phyloP scores from a whole-genome alignment of 192 early-diverging fungal species.

The Gonapodya prolifera region DNA sequence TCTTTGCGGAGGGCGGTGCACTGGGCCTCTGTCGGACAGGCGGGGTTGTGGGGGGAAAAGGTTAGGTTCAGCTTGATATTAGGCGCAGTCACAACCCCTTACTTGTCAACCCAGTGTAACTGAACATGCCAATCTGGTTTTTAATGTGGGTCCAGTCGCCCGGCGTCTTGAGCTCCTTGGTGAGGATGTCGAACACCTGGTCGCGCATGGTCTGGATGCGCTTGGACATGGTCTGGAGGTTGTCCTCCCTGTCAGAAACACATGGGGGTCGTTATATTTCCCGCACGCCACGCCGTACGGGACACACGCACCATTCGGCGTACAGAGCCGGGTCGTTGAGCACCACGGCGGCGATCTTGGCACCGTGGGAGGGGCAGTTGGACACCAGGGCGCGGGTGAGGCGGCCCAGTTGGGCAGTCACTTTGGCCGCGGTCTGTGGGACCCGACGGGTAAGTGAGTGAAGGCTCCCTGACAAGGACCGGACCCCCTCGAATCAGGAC shows the following conservation, averaged over 20 bases:
- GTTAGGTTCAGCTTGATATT: neutral
- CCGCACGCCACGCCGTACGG: neutral
- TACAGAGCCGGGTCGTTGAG: slow-evolving; percentile 60
- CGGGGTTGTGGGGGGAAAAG: neutral
- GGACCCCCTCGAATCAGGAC: neutral
- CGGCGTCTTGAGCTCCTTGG: slow-evolving; percentile 67
- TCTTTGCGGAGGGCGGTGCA: slow-evolving; percentile 69
- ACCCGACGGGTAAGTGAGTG: neutral
- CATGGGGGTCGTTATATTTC: slow-evolving; percentile 6
- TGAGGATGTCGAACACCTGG: slow-evolving; percentile 61
- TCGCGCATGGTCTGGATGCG: slow-evolving; percentile 90
- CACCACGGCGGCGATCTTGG: slow-evolving; percentile 83
- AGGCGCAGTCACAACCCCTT: neutral
- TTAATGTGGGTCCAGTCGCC: slow-evolving; percentile 74
- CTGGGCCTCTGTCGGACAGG: slow-evolving; percentile 51
- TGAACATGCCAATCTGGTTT: slow-evolving; percentile 96
- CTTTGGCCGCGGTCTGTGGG: neutral
- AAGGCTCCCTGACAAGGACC: neutral
- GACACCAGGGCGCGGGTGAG: slow-evolving; percentile 95
- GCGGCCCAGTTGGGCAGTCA: slow-evolving; percentile 73
- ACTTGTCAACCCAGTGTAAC: slow-evolving; percentile 77
- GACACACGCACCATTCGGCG: slow-evolving; percentile 55
- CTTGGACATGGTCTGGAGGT: slow-evolving; percentile 95
- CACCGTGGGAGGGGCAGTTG: slow-evolving; percentile 94
- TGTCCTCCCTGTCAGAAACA: slow-evolving; percentile 29